Conservation (phyloP, 495 filamentous ascomycete genomes). For the Neurospora discreta region DNA sequence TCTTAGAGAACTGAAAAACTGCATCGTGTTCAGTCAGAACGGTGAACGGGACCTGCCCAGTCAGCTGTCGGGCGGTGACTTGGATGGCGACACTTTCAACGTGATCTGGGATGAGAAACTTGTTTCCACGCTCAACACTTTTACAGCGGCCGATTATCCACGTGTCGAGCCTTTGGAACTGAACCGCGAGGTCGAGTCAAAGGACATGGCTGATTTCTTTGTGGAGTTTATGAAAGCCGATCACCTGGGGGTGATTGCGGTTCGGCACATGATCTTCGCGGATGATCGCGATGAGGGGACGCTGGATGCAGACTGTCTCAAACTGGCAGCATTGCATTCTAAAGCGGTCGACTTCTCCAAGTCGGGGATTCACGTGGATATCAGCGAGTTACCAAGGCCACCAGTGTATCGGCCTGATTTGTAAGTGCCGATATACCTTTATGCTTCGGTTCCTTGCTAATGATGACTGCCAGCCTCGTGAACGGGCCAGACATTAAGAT, state of each 20-base stretch:
- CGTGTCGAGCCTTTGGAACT: constrained; percentile 42
- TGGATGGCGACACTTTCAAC: constrained; percentile 73
- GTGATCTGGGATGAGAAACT: constrained; percentile 54
- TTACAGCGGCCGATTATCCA: constrained; percentile 56
- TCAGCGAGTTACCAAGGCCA: too few species aligned
- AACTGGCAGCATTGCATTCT: constrained; percentile 59
- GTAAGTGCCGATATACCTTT: too few species aligned
- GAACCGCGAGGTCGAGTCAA: constrained; percentile 36
- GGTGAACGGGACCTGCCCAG: constrained; percentile 66
- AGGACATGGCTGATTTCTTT: constrained; percentile 70
- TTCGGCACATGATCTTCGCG: constrained; percentile 50
- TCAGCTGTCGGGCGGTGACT: constrained; percentile 65
- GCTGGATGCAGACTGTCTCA: constrained; percentile 41
- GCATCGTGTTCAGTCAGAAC: constrained; percentile 63
- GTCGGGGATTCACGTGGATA: background rate
- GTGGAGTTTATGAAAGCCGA: constrained; percentile 71
- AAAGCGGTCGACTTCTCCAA: constrained; percentile 78
- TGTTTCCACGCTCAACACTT: constrained; percentile 22
- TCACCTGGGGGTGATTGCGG: constrained; percentile 58
- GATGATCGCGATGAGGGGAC: too few species aligned
- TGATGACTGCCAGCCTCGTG: too few species aligned
- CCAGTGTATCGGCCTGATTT: too few species aligned
- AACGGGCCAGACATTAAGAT: too few species aligned
- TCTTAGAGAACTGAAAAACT: constrained; percentile 50
- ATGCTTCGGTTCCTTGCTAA: too few species aligned